Evolutionary conservation across 352 stramenopile species (phyloP), one percentile per base, ranked within the genome.

Genomic region (Phytophthora capsici): DNA sequence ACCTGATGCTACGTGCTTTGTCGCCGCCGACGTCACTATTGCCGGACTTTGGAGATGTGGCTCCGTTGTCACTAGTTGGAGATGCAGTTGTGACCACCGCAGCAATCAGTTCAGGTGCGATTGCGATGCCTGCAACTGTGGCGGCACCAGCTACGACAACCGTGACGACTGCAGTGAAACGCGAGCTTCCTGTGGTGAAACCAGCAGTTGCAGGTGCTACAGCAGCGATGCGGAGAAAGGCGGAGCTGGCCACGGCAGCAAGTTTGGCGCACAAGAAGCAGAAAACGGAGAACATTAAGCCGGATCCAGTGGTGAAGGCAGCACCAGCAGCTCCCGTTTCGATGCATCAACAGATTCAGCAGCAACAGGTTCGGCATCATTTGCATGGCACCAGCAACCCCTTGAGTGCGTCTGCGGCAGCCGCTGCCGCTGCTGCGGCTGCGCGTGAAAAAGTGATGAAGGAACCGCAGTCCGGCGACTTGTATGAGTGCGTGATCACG

Each of bases 401-500:
- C 25, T 52, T 73, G 37, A 60, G 12, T 48, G 52, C 49, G 7
- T 61, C 65, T 2, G 58, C 66, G 8, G 63, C 64, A 9, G 70
- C 75, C 0, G 64, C 69, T 5, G 71, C 73, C 3, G 71, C 76
- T 10, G 64, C 71, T 4, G 64, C 75, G 6, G 71, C 75, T 16
- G 79, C 80, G 14, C 78, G 84, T 7, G 84, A 92, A 50, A 92
- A 92, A 70, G 82, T 90, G 23, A 93, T 93, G 82, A 93, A 93
- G 54, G 84, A 93, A 43, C 80, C 84, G 6, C 84, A 93, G 55
- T 91, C 82, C 2, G 84, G 84, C 3, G 84, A 93, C 55, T 48
- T 93, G n/a, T 93, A 93, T 77, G 84, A 93, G 71, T 93, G 84
- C 47, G 82, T 93, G 36, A 93, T 93, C 71, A 93, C 82, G 40